Conservation (phyloP, 225 moss, liverwort and hornwort species). For the Anthoceros angustus region DNA sequence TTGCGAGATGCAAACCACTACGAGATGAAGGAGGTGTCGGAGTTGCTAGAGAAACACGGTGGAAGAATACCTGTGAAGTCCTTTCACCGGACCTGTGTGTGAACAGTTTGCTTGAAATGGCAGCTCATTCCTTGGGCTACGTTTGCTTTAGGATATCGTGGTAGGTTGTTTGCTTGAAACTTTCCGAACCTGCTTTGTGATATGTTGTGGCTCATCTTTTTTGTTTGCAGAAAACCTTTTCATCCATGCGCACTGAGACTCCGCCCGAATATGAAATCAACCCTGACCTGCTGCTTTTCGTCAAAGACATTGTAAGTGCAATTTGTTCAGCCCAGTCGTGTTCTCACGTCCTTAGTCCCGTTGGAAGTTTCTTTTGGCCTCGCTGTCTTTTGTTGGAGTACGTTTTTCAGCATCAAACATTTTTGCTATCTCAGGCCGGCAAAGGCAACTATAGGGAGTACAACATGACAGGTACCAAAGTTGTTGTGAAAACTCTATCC, state of each 20-base stretch:
- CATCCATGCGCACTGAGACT: slow-evolving; percentile 48
- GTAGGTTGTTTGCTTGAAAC: too few relatives aligned
- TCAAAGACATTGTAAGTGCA: slow-evolving; percentile 25
- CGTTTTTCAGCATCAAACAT: too few relatives aligned
- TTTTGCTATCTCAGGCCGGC: too few relatives aligned
- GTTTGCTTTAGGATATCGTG: too few relatives aligned
- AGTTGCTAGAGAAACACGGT: slow-evolving; percentile 38
- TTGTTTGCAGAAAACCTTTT: slow-evolving; percentile 32
- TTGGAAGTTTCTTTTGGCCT: too few relatives aligned
- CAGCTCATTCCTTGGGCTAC: too few relatives aligned
- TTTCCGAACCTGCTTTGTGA: too few relatives aligned
- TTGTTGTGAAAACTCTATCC: slow-evolving; percentile 65
- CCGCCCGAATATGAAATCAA: slow-evolving; percentile 84
- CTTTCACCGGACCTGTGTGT: background rate
- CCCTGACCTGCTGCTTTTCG: slow-evolving; percentile 31
- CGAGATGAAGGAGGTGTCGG: slow-evolving; percentile 48
- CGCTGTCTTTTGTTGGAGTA: too few relatives aligned
- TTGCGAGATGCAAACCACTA: slow-evolving; percentile 78
- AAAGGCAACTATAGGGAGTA: slow-evolving; percentile 43
- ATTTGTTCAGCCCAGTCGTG: slow-evolving; percentile 7
- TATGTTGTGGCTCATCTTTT: slow-evolving; percentile 16
- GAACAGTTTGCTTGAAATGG: background rate
- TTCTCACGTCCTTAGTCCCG: background rate
- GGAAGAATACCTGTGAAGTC: slow-evolving; percentile 36
- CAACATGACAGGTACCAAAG: slow-evolving; percentile 79